A percentile compares a stretch with the other conserved stretches of the same genome.
These are phyloP conservation scores for Cicer yamashitae DNA, from an alignment of 306 rosid genomes.

Conservation along the genomic window DNA sequence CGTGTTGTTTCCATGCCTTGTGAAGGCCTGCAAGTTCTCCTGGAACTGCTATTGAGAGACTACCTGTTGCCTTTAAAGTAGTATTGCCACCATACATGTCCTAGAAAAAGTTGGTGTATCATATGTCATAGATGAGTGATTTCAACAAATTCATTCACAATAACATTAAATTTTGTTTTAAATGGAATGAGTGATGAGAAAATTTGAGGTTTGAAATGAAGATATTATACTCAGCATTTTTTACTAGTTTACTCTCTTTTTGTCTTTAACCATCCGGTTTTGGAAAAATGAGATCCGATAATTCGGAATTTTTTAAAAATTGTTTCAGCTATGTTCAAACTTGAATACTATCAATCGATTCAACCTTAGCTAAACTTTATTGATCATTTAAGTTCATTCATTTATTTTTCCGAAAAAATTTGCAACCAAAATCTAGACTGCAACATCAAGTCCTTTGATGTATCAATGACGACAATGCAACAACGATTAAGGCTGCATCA, in stretches of 20 bases:
- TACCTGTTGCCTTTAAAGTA: slow-evolving; percentile 61
- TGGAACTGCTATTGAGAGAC: slow-evolving; percentile 74
- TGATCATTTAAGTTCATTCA: background rate
- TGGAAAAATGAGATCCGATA: no score
- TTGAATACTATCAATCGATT: no score
- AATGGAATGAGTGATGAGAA: background rate
- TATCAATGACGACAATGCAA: background rate
- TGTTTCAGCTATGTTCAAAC: no score
- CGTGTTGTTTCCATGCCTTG: slow-evolving; percentile 70
- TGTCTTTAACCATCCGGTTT: no score
- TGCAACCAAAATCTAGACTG: background rate
- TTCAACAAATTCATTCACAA: background rate
- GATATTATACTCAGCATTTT: no score
- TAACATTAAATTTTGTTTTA: background rate
- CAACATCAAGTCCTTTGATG: background rate
- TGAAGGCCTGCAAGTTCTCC: slow-evolving; percentile 85
- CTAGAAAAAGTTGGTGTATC: slow-evolving; percentile 46
- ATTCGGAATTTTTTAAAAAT: no score
- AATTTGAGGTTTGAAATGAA: background rate
- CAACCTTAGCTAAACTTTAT: no score
- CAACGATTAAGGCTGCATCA: background rate
- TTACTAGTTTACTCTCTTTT: no score
- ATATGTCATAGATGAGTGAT: slow-evolving; percentile 1
- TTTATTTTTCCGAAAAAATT: background rate
- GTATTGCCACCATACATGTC: slow-evolving; percentile 71